phyloP scores from a whole-genome alignment of 2,329 filamentous ascomycete species.

The Fusarium keratoplasticum region DNA sequence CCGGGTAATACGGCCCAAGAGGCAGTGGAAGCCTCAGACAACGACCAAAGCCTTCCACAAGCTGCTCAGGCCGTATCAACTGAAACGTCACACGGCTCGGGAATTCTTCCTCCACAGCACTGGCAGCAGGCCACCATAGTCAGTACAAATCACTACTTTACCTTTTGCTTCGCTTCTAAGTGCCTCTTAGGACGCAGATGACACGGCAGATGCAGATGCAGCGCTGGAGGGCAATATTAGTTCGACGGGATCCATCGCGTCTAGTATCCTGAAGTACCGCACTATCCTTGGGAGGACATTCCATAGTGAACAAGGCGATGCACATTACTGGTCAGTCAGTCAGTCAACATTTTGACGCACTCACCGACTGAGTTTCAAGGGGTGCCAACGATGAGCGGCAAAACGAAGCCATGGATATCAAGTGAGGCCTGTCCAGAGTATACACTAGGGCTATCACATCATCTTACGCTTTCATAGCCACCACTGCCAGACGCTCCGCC shows the following conservation, averaged over 20 bases:
- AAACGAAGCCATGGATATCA: constrained; percentile 1
- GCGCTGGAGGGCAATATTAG: background rate
- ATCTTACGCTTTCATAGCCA: background rate
- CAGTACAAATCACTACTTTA: background rate
- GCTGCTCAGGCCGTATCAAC: background rate
- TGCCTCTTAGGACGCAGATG: background rate
- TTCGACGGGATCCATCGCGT: background rate
- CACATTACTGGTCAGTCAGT: background rate
- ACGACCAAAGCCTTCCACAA: background rate
- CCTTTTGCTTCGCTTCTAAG: background rate
- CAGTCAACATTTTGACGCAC: background rate
- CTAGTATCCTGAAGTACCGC: background rate
- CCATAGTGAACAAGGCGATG: background rate
- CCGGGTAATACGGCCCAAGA: background rate
- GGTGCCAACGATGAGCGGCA: background rate
- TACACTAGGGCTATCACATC: too few relatives aligned
- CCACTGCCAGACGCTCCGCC: background rate
- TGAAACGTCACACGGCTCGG: background rate
- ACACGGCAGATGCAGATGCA: background rate
- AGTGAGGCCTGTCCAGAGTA: background rate
- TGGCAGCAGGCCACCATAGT: background rate
- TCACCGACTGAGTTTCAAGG: background rate
- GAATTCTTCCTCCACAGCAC: background rate
- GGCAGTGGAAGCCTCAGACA: background rate
- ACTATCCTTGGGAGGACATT: background rate